Evolutionary conservation across 2,329 filamentous ascomycete genomes (phyloP), one percentile per base, ranked within the genome.

Genomic region (Xylaria sp.): DNA sequence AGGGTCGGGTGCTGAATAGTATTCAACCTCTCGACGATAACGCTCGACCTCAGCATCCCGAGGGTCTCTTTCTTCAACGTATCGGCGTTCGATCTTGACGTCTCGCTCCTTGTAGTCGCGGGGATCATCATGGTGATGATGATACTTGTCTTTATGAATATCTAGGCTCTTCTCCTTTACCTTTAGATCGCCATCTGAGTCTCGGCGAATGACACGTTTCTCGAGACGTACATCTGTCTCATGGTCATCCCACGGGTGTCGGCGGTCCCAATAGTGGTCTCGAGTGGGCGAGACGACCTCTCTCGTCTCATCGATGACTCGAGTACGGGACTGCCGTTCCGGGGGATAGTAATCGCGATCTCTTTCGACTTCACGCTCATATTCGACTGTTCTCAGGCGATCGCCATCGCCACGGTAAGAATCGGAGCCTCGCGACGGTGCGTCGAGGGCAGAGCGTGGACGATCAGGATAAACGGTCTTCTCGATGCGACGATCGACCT

Each of bases 1-100:
- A 13, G 85, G 84, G 25, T 85, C 81, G 29, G 82, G 80, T 2
- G 84, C 83, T 50, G 84, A 80, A 72, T 86, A 90, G 75, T 89
- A 90, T 71, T 90, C 88, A 2, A 86, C 87, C 75, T 90, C 87
- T 75, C 85, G 85, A 73, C 85, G 85, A 73, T 87, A 88, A 74
- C 83, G 83, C 75, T 90, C 87, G 47, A 89, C 73, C 20, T 89
- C 85, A 63, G 80, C 67, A 3, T 77, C 74, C 50, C 71, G 73
- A 17, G 68, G 68, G 5, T 75, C 69, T 65, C 71, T 66, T 38
- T 75, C 73, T 53, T 76, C 73, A 42, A 73, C 63, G 31, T 75
- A 68, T 33, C 74, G 73, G 50, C 76, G 76, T 61, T 77, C 76
- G 29, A 78, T 70, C 64, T 70, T 74, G 47, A 76, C 42, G 29